phyloP scores from a whole-genome alignment of 2,329 filamentous ascomycete genomes.

The Pseudonectria foliicola region DNA sequence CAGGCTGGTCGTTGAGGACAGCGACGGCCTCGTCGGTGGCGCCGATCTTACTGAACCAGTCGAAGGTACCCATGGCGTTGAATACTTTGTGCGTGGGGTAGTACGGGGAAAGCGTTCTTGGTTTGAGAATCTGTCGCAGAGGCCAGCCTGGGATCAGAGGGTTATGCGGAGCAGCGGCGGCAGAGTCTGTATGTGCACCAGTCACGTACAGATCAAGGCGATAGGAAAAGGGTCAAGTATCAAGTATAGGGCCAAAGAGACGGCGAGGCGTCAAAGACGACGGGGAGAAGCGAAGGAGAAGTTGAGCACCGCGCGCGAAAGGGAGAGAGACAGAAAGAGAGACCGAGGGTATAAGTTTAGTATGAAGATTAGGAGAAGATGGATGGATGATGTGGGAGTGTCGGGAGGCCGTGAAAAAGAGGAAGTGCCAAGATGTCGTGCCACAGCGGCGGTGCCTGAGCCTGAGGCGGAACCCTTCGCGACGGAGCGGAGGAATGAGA shows the following conservation, averaged over 20 bases:
- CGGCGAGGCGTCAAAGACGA: too few species aligned
- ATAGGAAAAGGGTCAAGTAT: conserved; percentile 2
- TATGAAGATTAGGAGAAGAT: conserved; percentile 4
- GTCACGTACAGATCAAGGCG: conserved; percentile 15
- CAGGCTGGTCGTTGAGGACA: conserved; percentile 53
- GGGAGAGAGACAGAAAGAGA: too few species aligned
- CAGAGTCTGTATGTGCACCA: conserved; percentile 15
- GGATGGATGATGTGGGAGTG: too few species aligned
- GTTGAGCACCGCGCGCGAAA: too few species aligned
- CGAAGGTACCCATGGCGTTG: conserved; percentile 43
- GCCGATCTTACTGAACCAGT: conserved; percentile 49
- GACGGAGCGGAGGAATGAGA: too few species aligned
- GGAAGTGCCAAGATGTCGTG: conserved; percentile 1
- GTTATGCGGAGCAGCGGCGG: conserved; percentile 5
- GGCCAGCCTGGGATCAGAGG: conserved; percentile 1
- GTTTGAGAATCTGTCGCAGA: conserved; percentile 6
- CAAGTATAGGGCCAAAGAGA: too few species aligned
- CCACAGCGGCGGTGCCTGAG: background rate
- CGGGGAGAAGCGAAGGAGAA: too few species aligned
- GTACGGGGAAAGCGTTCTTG: background rate
- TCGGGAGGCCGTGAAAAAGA: conserved; percentile 3
- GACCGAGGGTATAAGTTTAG: too few species aligned
- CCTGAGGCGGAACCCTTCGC: too few species aligned
- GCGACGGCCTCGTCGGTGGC: conserved; percentile 52
- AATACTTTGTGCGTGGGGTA: background rate